Evolutionary conservation across 148 eudicot species (phyloP).

Genomic region (Dysphania ambrosioides): DNA sequence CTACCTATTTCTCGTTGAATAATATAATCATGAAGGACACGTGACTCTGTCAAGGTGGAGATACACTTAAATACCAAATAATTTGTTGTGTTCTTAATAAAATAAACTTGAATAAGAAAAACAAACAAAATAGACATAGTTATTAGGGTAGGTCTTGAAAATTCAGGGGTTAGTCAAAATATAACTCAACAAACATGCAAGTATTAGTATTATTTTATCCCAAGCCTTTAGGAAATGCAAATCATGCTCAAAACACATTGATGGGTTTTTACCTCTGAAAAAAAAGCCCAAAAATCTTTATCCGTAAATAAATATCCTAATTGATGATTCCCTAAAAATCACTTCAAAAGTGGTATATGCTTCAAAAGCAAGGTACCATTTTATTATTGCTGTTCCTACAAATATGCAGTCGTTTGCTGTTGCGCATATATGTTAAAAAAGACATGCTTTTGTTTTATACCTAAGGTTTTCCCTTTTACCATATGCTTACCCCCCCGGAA

Average conservation of each 20-base stretch:
- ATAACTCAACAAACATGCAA: neutral
- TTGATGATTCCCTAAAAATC: slow-evolving; percentile 14
- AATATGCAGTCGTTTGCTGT: neutral
- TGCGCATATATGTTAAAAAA: neutral
- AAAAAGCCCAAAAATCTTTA: slow-evolving; percentile 5
- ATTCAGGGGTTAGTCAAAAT: neutral
- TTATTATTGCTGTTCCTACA: slow-evolving; percentile 3
- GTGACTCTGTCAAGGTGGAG: no score
- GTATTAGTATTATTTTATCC: neutral
- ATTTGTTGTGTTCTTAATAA: no score
- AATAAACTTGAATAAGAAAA: no score
- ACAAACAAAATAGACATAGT: neutral
- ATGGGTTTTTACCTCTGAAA: neutral
- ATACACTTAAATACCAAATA: no score
- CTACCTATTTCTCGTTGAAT: no score
- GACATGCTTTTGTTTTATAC: neutral
- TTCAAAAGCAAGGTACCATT: slow-evolving; percentile 19
- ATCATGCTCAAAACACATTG: neutral
- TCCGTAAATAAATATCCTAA: neutral
- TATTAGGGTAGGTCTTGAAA: neutral
- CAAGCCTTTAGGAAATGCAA: neutral
- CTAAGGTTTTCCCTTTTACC: slow-evolving; percentile 8
- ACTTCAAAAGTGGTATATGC: slow-evolving; percentile 9
- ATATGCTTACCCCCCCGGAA: slow-evolving; percentile 4
- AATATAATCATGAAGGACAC: no score